Percentiles rank a stretch among this genome's conserved stretches.
Conservation (phyloP, 306 rosid species). For the Canavalia gladiata region DNA sequence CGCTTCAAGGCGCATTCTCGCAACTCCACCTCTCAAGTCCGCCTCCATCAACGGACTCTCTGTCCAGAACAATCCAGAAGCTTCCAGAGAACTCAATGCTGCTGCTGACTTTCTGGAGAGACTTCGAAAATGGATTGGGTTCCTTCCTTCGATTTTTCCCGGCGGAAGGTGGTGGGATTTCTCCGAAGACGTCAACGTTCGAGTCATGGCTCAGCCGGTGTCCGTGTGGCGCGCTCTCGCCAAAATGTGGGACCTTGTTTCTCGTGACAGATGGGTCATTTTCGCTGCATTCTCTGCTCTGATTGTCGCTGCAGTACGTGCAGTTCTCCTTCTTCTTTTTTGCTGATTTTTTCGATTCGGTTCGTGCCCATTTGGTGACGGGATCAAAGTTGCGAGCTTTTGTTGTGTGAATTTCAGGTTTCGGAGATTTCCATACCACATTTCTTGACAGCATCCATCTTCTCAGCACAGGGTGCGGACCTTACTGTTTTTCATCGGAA, state of each 20-base stretch:
- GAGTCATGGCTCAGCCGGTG: conserved; percentile 68
- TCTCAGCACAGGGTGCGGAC: conserved; percentile 87
- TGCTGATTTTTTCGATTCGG: not conserved
- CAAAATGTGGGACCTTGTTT: conserved; percentile 88
- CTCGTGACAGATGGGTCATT: conserved; percentile 86
- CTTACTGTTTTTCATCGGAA: conserved; percentile 74
- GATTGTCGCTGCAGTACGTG: conserved; percentile 77
- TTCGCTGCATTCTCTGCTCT: conserved; percentile 81
- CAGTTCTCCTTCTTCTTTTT: not conserved
- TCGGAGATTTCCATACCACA: conserved; percentile 93
- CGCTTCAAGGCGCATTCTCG: conserved; percentile 42
- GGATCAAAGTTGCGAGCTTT: conserved; percentile 28
- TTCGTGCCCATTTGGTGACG: not conserved
- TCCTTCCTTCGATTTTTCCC: conserved; percentile 65
- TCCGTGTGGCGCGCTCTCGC: conserved; percentile 76
- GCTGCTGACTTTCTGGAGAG: conserved; percentile 43
- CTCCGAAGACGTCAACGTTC: conserved; percentile 61
- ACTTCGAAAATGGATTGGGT: conserved; percentile 51
- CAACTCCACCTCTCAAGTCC: conserved; percentile 50
- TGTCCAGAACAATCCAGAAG: conserved; percentile 51
- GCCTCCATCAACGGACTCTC: conserved; percentile 73
- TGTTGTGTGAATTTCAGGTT: conserved; percentile 59
- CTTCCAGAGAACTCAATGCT: conserved; percentile 42
- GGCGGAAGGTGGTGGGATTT: conserved; percentile 93
- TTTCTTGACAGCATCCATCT: conserved; percentile 87